Evolutionary conservation across 2,329 filamentous ascomycete genomes (phyloP).

Genomic region (Didymella keratinophila): DNA sequence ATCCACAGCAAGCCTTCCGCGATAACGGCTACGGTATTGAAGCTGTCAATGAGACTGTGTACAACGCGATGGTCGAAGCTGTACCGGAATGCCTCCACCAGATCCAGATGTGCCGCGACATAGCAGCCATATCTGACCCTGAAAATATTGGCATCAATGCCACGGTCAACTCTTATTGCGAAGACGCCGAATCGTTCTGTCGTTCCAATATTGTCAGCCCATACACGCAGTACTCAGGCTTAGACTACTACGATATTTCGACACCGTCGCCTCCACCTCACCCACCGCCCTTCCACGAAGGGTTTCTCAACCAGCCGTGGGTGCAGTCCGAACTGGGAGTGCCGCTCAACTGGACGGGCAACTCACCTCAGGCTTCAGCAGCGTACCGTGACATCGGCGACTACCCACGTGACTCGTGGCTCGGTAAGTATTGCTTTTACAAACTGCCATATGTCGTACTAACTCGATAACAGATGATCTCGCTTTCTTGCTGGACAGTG

Average conservation of each 20-base stretch:
- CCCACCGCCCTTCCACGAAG: slow-evolving; percentile 32
- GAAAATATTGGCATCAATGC: slow-evolving; percentile 42
- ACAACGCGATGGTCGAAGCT: slow-evolving; percentile 27
- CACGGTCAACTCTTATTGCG: slow-evolving; percentile 56
- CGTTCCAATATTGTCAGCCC: slow-evolving; percentile 27
- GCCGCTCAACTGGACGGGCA: slow-evolving; percentile 57
- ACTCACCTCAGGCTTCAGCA: slow-evolving; percentile 27
- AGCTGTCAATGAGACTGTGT: slow-evolving; percentile 51
- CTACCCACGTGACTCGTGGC: slow-evolving; percentile 53
- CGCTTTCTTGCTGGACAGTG: slow-evolving; percentile 57
- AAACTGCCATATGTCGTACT: neutral
- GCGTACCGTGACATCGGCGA: slow-evolving; percentile 51
- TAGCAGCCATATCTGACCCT: slow-evolving; percentile 42
- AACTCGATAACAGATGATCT: slow-evolving; percentile 12
- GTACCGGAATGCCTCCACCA: slow-evolving; percentile 25
- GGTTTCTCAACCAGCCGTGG: slow-evolving; percentile 56
- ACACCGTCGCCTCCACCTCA: slow-evolving; percentile 28
- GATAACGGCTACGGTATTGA: slow-evolving; percentile 65
- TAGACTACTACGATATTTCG: slow-evolving; percentile 32
- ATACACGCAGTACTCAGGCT: slow-evolving; percentile 26
- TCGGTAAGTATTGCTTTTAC: slow-evolving; percentile 24
- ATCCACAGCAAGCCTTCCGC: slow-evolving; percentile 56
- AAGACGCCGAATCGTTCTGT: slow-evolving; percentile 57
- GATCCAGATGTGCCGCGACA: slow-evolving; percentile 24
- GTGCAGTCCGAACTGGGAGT: slow-evolving; percentile 66